Evolutionary conservation across 768 basidiomycete genomes (phyloP).

Genomic region (Exsudoporus frostii): DNA sequence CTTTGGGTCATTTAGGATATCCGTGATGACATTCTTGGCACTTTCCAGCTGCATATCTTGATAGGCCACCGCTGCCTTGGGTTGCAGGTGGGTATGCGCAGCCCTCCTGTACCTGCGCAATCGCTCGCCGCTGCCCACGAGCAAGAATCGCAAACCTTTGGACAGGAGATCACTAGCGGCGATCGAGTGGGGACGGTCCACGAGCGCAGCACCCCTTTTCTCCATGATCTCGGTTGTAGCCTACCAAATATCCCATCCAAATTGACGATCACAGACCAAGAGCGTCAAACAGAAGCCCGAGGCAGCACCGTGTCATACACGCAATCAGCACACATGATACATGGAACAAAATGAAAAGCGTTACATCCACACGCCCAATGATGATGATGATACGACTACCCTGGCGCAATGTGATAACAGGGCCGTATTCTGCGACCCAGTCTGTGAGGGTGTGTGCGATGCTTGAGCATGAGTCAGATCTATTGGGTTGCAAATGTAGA

Average conservation of each 20-base stretch:
- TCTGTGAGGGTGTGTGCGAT: constrained; percentile 39
- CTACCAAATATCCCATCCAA: constrained; percentile 32
- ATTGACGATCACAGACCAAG: background rate
- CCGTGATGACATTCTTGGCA: constrained; percentile 19
- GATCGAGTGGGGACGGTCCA: constrained; percentile 49
- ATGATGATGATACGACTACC: constrained; percentile 31
- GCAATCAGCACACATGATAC: background rate
- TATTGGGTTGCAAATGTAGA: background rate
- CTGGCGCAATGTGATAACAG: constrained; percentile 51
- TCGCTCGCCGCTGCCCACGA: constrained; percentile 50
- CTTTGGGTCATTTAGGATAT: constrained; percentile 33
- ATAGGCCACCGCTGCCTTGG: constrained; percentile 42
- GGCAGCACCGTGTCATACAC: background rate
- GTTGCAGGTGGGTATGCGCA: constrained; percentile 51
- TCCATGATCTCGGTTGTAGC: constrained; percentile 60
- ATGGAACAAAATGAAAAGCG: background rate
- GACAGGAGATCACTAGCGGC: constrained; percentile 52
- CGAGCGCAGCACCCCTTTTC: constrained; percentile 47
- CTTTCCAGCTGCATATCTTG: constrained; percentile 41
- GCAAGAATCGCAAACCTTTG: constrained; percentile 48
- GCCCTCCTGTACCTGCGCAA: constrained; percentile 55
- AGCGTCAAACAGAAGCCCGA: background rate
- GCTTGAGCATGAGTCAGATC: background rate
- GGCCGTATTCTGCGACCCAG: constrained; percentile 56
- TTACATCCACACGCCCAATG: constrained; percentile 24